phyloP scores from a whole-genome alignment of 2,329 filamentous ascomycete species.

The Massarina eburnea region DNA sequence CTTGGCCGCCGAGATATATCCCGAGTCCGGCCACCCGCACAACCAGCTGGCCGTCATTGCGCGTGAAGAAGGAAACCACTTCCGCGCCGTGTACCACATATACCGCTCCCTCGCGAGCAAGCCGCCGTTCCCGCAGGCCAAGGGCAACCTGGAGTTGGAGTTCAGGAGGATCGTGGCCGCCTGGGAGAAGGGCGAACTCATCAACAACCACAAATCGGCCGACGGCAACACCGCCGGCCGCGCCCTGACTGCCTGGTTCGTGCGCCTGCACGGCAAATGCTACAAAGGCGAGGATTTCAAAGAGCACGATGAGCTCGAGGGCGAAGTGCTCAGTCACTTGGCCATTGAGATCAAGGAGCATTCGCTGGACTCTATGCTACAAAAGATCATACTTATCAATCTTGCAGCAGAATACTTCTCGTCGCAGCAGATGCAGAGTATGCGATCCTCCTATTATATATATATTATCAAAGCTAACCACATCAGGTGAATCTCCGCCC shows the following conservation, averaged over 20 bases:
- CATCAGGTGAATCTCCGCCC: constrained; percentile 26
- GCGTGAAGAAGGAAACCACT: constrained; percentile 73
- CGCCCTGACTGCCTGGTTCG: constrained; percentile 77
- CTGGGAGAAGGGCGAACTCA: constrained; percentile 59
- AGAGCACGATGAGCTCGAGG: constrained; percentile 78
- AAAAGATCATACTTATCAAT: constrained; percentile 83
- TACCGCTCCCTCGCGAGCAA: constrained; percentile 78
- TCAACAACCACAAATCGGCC: constrained; percentile 42
- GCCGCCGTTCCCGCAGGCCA: constrained; percentile 73
- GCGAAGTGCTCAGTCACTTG: constrained; percentile 79
- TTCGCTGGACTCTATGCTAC: constrained; percentile 64
- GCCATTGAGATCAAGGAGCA: constrained; percentile 71
- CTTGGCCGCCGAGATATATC: constrained; percentile 76
- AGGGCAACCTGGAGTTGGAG: constrained; percentile 75
- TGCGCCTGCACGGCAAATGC: constrained; percentile 81
- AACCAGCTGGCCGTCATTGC: constrained; percentile 91
- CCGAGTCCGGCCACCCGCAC: constrained; percentile 77
- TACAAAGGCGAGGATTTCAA: constrained; percentile 75
- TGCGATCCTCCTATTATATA: constrained; percentile 23
- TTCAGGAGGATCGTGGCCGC: constrained; percentile 67
- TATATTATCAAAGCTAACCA: constrained; percentile 8
- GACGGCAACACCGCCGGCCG: constrained; percentile 59
- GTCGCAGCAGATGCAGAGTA: constrained; percentile 60
- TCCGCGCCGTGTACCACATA: constrained; percentile 85
- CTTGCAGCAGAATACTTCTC: constrained; percentile 81